phyloP scores from a whole-genome alignment of 345 rosid genomes.

The Syzygium oleosum region DNA sequence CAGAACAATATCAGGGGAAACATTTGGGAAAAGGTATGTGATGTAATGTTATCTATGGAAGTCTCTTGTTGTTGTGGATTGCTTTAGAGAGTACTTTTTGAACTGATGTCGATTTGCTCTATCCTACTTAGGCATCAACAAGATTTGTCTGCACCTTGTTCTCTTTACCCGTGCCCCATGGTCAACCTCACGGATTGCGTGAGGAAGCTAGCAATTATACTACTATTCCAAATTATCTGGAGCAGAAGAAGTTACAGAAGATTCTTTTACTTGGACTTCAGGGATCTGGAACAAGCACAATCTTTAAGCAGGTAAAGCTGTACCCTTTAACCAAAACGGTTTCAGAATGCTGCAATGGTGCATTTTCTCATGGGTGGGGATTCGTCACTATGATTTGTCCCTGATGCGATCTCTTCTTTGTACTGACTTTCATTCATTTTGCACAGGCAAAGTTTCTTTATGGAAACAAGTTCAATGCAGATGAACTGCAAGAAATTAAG shows the following conservation, averaged over 20 bases:
- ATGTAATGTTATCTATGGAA: neutral
- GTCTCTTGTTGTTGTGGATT: neutral
- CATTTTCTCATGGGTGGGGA: neutral
- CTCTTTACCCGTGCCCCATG: conserved; percentile 83
- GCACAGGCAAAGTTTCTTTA: conserved; percentile 90
- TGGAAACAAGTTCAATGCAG: conserved; percentile 68
- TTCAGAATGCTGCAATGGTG: neutral
- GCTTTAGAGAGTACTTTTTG: neutral
- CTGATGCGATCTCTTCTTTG: neutral
- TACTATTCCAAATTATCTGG: conserved; percentile 71
- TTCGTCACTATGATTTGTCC: neutral
- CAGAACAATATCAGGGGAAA: conserved; percentile 78
- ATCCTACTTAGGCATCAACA: conserved; percentile 74
- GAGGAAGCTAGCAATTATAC: conserved; percentile 72
- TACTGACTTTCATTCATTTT: conserved; percentile 1
- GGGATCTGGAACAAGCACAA: conserved; percentile 96
- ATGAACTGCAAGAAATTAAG: conserved; percentile 86
- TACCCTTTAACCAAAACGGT: neutral
- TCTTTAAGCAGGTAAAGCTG: conserved; percentile 79
- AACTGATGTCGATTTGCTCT: conserved; percentile 11
- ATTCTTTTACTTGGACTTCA: conserved; percentile 76
- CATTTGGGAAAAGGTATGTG: conserved; percentile 73
- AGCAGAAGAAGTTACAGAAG: conserved; percentile 72
- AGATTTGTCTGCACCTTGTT: conserved; percentile 73
- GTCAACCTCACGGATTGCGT: conserved; percentile 57